phyloP scores from a whole-genome alignment of 169 alveolate species.

The Babesia gibsoni region DNA sequence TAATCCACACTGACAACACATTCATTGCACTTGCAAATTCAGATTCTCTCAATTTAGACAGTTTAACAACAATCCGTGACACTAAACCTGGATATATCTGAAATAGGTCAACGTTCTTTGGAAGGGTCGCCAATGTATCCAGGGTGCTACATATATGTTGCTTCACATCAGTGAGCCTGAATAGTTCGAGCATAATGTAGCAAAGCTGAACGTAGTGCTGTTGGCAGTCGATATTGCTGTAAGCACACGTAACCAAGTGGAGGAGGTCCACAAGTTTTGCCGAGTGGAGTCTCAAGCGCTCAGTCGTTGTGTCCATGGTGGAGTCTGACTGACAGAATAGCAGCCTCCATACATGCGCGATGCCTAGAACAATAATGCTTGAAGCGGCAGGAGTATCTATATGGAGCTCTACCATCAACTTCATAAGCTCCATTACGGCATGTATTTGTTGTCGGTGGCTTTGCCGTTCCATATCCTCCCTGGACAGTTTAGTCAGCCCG shows the following conservation, averaged over 20 bases:
- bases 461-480: background rate
- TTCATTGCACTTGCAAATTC: constrained; percentile 2
- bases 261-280: constrained; percentile 4
- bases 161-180: constrained; percentile 1
- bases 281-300: background rate
- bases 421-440: background rate
- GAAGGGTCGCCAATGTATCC: background rate
- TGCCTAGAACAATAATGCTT: background rate
- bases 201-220: background rate
- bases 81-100: constrained; percentile 50
- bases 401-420: background rate
- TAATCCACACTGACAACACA: constrained; percentile 11
- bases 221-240: background rate
- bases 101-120: background rate
- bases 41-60: constrained; percentile 11
- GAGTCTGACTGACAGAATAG: background rate
- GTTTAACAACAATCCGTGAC: constrained; percentile 8
- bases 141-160: background rate
- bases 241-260: background rate
- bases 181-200: constrained; percentile 34
- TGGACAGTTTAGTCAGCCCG: background rate
- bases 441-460: background rate
- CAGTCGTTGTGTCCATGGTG: background rate
- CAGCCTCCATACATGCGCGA: background rate
- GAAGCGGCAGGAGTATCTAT: background rate